phyloP scores from a whole-genome alignment of 331 rosid genomes.

The Cydonia oblonga region DNA sequence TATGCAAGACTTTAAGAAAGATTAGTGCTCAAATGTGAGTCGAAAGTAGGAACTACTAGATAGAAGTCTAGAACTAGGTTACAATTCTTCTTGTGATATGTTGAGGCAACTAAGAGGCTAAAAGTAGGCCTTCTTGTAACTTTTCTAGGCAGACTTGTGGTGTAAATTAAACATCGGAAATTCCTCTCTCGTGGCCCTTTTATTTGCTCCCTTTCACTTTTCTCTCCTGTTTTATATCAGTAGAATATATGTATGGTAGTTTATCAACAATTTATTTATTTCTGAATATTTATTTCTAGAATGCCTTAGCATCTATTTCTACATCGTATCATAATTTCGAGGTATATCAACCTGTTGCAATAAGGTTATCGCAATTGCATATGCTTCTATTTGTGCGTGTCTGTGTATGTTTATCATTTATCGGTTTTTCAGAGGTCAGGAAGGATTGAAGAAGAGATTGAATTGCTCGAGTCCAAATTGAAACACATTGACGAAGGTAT shows the following conservation, averaged over 20 bases:
- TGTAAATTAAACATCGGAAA: background rate
- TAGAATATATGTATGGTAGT: background rate
- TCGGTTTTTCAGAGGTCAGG: slow-evolving; percentile 54
- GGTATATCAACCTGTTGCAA: background rate
- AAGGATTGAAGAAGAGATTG: slow-evolving; percentile 81
- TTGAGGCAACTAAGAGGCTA: background rate
- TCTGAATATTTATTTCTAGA: background rate
- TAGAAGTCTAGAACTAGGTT: background rate
- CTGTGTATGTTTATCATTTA: background rate
- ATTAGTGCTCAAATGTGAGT: background rate
- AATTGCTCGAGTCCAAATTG: slow-evolving; percentile 67
- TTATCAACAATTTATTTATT: background rate
- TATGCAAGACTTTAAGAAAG: background rate
- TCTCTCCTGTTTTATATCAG: background rate
- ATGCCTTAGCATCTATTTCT: background rate
- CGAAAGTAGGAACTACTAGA: background rate
- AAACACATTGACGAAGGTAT: slow-evolving; percentile 63
- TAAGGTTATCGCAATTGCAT: background rate
- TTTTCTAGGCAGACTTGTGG: background rate
- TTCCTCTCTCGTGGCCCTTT: background rate
- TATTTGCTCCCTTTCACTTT: background rate
- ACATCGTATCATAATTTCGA: background rate
- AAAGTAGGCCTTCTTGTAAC: background rate
- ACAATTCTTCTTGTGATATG: background rate
- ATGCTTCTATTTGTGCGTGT: background rate